phyloP scores from a whole-genome alignment of 176 grass and related monocot genomes.

The Puya raimondii region DNA sequence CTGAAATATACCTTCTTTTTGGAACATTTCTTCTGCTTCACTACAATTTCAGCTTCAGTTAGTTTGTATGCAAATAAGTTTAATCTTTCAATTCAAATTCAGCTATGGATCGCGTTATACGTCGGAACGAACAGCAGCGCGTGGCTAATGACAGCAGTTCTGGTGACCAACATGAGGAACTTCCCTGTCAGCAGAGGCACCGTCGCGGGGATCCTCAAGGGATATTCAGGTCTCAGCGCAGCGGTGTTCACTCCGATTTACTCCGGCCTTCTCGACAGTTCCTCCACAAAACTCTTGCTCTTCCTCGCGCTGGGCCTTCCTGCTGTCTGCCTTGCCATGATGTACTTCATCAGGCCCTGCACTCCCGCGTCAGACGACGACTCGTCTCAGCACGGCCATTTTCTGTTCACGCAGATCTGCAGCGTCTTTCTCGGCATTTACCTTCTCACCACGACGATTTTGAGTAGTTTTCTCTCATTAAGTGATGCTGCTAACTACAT shows the following conservation, averaged over 20 bases:
- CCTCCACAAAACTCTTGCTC: constrained; percentile 50
- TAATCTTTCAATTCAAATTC: constrained; percentile 8
- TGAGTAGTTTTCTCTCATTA: constrained; percentile 41
- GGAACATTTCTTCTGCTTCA: background rate
- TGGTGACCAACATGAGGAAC: constrained; percentile 96
- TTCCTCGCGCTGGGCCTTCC: constrained; percentile 65
- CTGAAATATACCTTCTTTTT: background rate
- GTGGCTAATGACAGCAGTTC: constrained; percentile 64
- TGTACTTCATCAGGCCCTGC: constrained; percentile 92
- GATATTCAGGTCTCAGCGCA: constrained; percentile 63
- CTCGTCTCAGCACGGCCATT: constrained; percentile 50
- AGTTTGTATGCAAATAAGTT: background rate
- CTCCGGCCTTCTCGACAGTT: constrained; percentile 51
- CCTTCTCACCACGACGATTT: constrained; percentile 46
- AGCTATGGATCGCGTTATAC: constrained; percentile 84
- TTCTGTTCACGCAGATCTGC: constrained; percentile 59
- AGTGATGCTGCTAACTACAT: constrained; percentile 38
- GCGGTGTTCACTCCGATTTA: constrained; percentile 86
- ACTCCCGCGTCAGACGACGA: constrained; percentile 57
- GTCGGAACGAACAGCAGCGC: constrained; percentile 79
- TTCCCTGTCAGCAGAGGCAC: constrained; percentile 84
- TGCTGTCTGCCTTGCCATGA: constrained; percentile 43
- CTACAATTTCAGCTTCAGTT: background rate
- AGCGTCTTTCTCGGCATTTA: constrained; percentile 69
- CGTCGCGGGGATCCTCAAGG: constrained; percentile 88